Evolutionary conservation across 257 asterid genomes (phyloP), one percentile per base, ranked within the genome.

Genomic region (Anisodus acutangulus): DNA sequence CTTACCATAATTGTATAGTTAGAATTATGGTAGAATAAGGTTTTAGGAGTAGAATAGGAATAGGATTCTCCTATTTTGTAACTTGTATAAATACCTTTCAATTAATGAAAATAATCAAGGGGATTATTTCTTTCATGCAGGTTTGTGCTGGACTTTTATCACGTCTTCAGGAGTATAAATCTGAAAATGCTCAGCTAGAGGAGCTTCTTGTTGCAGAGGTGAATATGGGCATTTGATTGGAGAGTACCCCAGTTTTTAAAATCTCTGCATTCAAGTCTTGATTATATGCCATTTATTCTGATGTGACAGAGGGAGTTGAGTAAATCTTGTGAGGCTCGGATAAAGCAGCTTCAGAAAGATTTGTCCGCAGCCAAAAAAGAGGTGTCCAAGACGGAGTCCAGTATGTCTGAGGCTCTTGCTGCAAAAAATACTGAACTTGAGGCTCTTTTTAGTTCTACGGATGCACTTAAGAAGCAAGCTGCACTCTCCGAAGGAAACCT

Each of bases 131-230:
- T n/a, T n/a, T n/a, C n/a, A n/a, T n/a, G n/a, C 92, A 97, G 98
- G 97, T 97, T 85, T 97, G 99, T 88, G 98, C 99, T 76, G 99
- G 99, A 83, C 98, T 97, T 83, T 97, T 98, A 82, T 91, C 98
- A 71, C 99, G 99, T 85, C 93, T 97, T 79, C 98, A 97, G 89
- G 99, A 97, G 90, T 93, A 93, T 87, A 97, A 97, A 91, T 97
- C 98, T 85, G 98, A 97, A 93, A 97, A 93, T 92, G 94, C 98
- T 83, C 99, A 95, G 89, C 70, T 97, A 83, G 99, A 97, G 86
- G 98, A 97, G 92, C 98, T 97, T 89, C 97, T 97, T 55, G 49
- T 91, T 74, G 96, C 96, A 55, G 99, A 97, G 98, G 99, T 97
- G 89, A 91, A 85, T 74, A 57, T 85, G 64, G 5, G 37, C 45